Evolutionary conservation across 495 filamentous ascomycete genomes (phyloP).

Genomic region (Bryoglossum gracile): DNA sequence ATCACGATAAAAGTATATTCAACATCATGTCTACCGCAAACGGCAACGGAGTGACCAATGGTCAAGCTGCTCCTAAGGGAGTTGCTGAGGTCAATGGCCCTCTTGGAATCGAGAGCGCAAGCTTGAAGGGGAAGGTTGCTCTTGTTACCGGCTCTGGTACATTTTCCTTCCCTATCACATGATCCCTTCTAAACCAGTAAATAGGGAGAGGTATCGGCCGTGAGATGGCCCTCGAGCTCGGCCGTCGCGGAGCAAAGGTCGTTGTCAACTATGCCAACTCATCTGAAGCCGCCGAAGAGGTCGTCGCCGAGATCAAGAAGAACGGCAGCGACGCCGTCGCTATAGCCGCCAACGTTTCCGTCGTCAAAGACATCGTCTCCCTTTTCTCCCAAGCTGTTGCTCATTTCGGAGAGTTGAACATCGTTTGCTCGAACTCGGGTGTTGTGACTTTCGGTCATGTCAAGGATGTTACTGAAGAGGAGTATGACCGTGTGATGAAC

Average conservation of each 20-base stretch:
- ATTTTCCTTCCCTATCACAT: conserved; percentile 11
- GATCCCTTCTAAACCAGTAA: conserved; percentile 39
- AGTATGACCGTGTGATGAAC: conserved; percentile 71
- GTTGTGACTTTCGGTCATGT: conserved; percentile 57
- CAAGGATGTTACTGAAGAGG: conserved; percentile 64
- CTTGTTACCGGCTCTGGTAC: conserved; percentile 41
- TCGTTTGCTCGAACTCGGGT: conserved; percentile 65
- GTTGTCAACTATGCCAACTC: conserved; percentile 72
- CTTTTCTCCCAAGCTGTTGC: conserved; percentile 58
- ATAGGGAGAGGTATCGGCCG: conserved; percentile 65
- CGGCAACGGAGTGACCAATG: neutral
- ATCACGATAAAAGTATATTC: neutral
- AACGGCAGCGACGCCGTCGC: conserved; percentile 52
- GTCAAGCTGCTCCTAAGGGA: neutral
- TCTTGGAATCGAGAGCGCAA: conserved; percentile 40
- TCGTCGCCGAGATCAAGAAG: conserved; percentile 52
- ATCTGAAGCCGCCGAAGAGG: conserved; percentile 53
- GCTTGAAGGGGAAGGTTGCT: conserved; percentile 44
- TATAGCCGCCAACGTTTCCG: conserved; percentile 69
- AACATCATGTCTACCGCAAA: neutral
- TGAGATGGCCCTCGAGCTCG: conserved; percentile 71
- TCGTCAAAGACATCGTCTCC: conserved; percentile 53
- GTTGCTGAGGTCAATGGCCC: conserved; percentile 29
- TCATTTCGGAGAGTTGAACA: conserved; percentile 63
- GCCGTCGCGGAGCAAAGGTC: conserved; percentile 60